A percentile compares a stretch with the other conserved stretches of the same genome.
Evolutionary conservation across 2,329 filamentous ascomycete species (phyloP).

Genomic region (Phyllosticta ampelicida): DNA sequence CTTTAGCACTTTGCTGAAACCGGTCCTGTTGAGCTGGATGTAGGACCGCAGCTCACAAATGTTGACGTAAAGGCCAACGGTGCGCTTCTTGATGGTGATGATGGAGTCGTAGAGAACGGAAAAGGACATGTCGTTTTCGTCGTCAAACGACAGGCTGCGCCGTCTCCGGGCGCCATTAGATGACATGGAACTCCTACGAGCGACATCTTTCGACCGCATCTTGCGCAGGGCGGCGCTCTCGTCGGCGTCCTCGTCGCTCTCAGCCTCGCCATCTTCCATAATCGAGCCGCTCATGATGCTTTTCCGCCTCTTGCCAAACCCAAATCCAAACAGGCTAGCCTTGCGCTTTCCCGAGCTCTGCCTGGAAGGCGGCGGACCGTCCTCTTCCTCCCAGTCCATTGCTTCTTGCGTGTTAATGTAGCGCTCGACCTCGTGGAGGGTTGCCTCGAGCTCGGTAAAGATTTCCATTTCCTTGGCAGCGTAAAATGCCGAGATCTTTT

Average conservation of each 20-base stretch:
- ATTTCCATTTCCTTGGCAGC: constrained; percentile 81
- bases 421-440: constrained; percentile 62
- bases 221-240: constrained; percentile 33
- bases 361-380: constrained; percentile 24
- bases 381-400: constrained; percentile 25
- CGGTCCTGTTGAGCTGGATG: constrained; percentile 89
- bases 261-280: constrained; percentile 45
- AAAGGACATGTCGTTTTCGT: constrained; percentile 66
- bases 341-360: constrained; percentile 30
- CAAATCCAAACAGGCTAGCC: constrained; percentile 44
- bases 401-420: constrained; percentile 49
- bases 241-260: constrained; percentile 53
- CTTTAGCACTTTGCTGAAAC: constrained; percentile 92
- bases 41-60: constrained; percentile 94
- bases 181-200: constrained; percentile 15
- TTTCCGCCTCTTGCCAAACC: constrained; percentile 35
- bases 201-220: constrained; percentile 22
- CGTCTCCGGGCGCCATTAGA: constrained; percentile 32
- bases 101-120: constrained; percentile 58
- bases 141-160: constrained; percentile 58
- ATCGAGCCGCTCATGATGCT: constrained; percentile 34
- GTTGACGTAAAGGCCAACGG: constrained; percentile 78
- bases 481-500: constrained; percentile 91
- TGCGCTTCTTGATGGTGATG: constrained; percentile 86
- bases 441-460: constrained; percentile 63